Evolutionary conservation across 345 rosid genomes (phyloP).

Genomic region (Linum trigynum): DNA sequence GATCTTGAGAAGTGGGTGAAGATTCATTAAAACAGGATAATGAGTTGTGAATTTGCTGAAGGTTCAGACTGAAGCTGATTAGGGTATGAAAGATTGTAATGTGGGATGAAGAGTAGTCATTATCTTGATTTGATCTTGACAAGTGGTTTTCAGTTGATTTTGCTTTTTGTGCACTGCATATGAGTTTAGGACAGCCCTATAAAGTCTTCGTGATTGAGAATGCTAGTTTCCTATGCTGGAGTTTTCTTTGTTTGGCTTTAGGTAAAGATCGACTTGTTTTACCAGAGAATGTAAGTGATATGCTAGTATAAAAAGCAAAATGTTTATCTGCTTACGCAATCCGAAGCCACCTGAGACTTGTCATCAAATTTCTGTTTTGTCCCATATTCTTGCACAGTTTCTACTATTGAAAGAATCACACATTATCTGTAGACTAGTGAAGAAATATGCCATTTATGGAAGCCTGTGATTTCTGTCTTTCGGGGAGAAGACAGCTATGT

Average conservation of each 20-base stretch:
- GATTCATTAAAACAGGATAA: background rate
- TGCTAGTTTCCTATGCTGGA: background rate
- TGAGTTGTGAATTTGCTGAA: too few relatives aligned
- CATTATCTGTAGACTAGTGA: background rate
- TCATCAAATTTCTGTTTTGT: background rate
- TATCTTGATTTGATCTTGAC: background rate
- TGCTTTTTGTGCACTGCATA: background rate
- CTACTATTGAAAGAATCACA: background rate
- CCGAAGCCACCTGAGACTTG: background rate
- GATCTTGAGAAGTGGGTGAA: background rate
- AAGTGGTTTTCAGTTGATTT: background rate
- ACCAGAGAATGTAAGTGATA: background rate
- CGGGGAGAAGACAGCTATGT: background rate
- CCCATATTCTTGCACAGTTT: background rate
- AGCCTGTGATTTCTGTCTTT: background rate
- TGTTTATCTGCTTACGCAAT: background rate
- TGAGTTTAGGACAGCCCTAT: background rate
- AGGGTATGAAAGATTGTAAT: background rate
- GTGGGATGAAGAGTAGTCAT: background rate
- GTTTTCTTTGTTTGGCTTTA: background rate
- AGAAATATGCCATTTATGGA: background rate
- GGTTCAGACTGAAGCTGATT: background rate
- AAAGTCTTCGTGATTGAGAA: background rate
- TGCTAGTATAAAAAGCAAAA: background rate
- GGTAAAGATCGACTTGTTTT: background rate